These are phyloP conservation scores for Rhodotorula paludigena DNA, from an alignment of 768 basidiomycete species.

Conservation along the genomic window DNA sequence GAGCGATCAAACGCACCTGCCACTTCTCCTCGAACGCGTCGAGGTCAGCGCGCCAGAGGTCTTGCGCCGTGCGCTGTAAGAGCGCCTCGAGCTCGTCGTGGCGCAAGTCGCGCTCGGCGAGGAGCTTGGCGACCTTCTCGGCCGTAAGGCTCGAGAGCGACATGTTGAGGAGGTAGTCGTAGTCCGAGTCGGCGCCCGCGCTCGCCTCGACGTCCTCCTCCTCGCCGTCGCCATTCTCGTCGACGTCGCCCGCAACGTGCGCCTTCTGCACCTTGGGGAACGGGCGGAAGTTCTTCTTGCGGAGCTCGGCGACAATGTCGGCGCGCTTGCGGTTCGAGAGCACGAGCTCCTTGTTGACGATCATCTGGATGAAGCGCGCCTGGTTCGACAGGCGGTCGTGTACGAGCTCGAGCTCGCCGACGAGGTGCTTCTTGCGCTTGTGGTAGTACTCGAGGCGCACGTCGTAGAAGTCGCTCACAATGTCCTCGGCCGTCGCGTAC, in stretches of 20 bases:
- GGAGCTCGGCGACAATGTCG: constrained; percentile 76
- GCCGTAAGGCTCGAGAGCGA: constrained; percentile 88
- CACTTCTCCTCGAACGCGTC: constrained; percentile 76
- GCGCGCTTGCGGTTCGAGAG: constrained; percentile 83
- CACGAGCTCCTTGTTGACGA: constrained; percentile 71
- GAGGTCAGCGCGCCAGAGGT: constrained; percentile 85
- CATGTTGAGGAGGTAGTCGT: constrained; percentile 91
- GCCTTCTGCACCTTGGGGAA: constrained; percentile 75
- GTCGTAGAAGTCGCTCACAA: constrained; percentile 88
- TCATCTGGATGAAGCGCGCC: constrained; percentile 95
- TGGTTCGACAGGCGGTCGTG: constrained; percentile 88
- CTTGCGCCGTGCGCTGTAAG: constrained; percentile 69
- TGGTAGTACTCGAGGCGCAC: constrained; percentile 84
- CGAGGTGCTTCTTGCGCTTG: constrained; percentile 89
- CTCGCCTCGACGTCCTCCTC: constrained; percentile 54
- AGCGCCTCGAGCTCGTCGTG: constrained; percentile 72
- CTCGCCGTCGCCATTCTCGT: constrained; percentile 56
- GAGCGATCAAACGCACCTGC: constrained; percentile 46
- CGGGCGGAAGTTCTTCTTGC: constrained; percentile 76
- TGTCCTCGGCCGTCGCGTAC: constrained; percentile 81
- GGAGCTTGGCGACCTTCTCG: constrained; percentile 86
- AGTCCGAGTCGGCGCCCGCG: constrained; percentile 59
- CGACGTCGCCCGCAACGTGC: constrained; percentile 63
- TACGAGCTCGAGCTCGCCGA: constrained; percentile 69
- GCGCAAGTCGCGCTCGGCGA: constrained; percentile 72